Base-by-base conservation (phyloP, 2,329 filamentous ascomycete species). In the Ceratocystis ficicola region DNA sequence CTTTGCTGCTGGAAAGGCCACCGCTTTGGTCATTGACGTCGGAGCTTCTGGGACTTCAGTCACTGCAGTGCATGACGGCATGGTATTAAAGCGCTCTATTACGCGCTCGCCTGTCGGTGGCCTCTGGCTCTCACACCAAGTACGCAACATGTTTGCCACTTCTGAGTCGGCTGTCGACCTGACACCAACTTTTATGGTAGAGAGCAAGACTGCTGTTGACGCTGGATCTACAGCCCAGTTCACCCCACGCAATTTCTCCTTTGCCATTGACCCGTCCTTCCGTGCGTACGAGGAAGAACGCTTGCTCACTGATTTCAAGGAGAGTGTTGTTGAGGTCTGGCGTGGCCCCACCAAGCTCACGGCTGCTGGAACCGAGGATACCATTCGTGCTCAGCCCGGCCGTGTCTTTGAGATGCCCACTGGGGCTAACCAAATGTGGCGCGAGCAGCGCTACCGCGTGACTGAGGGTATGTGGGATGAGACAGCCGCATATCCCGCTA, bases 391-490 rank as follows among this genome's bases (percentile, higher is more conserved):
- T 57, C 85, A 86, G 69, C 89, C 90, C 0, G 89, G 90, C 50
- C 87, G 90, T 64, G 88, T 94, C 10, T 99, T 96, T 72, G 94
- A 99, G 78, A 94, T 99, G 83, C 94, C 94, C 8, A 90, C 97
- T 73, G 94, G 94, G 63, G 92, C 88, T 78, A 99, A 97, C 78
- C 89, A 95, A 75, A 88, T 96, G 76, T 99, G 96, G 80, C 87
- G 89, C 69, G 83, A 87, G 66, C 92, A 96, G 75, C 86, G 94
- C 63, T 96, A 88, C 81, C 85, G 86, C 70, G 87, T 90, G 10
- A 86, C 87, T 1, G 94, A 99, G 77, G 89, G 89, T 52, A 83
- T 99, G 74, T 99, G 94, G 81, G 93, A 97, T 73, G 87, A 91
- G 71, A 85, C 84, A 64, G 88, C 87, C 46, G 88, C 89, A 2